Percentiles rank a stretch among this genome's conserved stretches.
These are phyloP conservation scores for Trifolium pratense DNA, from an alignment of 306 rosid species.

Conservation along the genomic window DNA sequence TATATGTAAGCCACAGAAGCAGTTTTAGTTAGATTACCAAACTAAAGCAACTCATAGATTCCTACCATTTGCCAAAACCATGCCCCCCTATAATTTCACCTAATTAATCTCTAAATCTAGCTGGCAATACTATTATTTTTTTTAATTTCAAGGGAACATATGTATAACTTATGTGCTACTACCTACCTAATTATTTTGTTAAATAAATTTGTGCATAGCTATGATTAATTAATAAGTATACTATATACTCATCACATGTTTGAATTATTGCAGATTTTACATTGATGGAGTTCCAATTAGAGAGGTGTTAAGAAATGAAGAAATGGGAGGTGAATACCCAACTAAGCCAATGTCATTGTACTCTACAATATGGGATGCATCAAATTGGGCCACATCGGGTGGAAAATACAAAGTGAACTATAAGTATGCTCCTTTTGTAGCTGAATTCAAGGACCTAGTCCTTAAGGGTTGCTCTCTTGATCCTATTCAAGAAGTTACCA, in stretches of 20 bases:
- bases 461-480: slow-evolving; percentile 76
- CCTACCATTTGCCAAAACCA: slow-evolving; percentile 47
- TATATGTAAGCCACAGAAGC: slow-evolving; percentile 18
- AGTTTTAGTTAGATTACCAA: slow-evolving; percentile 46
- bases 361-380: slow-evolving; percentile 94
- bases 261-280: slow-evolving; percentile 73
- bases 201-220: not conserved
- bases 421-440: slow-evolving; percentile 82
- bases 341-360: slow-evolving; percentile 91
- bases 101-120: slow-evolving; percentile 36
- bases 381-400: slow-evolving; percentile 91
- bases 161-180: slow-evolving; percentile 1
- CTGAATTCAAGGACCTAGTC: slow-evolving; percentile 80
- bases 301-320: slow-evolving; percentile 68
- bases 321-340: slow-evolving; percentile 86
- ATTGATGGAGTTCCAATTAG: slow-evolving; percentile 92
- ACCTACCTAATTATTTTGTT: not conserved
- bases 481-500: slow-evolving; percentile 61
- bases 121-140: slow-evolving; percentile 39
- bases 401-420: slow-evolving; percentile 87
- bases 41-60: slow-evolving; percentile 50
- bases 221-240: not conserved
- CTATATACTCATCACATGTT: not conserved
- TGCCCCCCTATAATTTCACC: slow-evolving; percentile 50
- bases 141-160: slow-evolving; percentile 45